Evolutionary conservation across 192 early-diverging fungal genomes (phyloP).

Genomic region (Podila horticola): DNA sequence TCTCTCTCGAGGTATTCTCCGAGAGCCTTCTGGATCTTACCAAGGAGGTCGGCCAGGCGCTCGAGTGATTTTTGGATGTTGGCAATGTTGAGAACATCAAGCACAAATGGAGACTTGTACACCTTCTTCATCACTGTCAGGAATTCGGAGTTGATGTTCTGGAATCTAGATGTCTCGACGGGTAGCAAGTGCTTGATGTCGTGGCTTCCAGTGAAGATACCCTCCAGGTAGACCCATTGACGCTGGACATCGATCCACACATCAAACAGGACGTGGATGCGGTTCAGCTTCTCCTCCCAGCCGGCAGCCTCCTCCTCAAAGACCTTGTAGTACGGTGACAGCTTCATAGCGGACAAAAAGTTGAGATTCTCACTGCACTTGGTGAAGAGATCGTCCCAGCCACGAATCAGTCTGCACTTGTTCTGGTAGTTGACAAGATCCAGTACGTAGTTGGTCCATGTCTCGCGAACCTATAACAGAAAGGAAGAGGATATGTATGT

Average conservation of each 20-base stretch:
- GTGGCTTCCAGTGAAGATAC: constrained; percentile 95
- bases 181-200: constrained; percentile 99
- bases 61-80: constrained; percentile 97
- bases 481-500: neutral
- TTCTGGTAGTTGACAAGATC: constrained; percentile 98
- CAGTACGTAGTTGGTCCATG: constrained; percentile 91
- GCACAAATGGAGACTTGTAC: constrained; percentile 96
- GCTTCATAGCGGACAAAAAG: constrained; percentile 95
- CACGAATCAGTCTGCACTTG: constrained; percentile 95
- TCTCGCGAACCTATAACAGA: constrained; percentile 70
- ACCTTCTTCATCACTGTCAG: constrained; percentile 99
- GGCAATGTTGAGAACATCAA: constrained; percentile 93
- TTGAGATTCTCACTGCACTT: constrained; percentile 96
- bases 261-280: constrained; percentile 96
- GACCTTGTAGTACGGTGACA: constrained; percentile 96
- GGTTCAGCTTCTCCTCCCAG: constrained; percentile 98
- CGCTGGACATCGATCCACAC: constrained; percentile 99
- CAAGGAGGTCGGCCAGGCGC: constrained; percentile 89
- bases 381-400: constrained; percentile 98
- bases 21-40: constrained; percentile 97
- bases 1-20: constrained; percentile 99
- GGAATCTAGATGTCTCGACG: constrained; percentile 95
- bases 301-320: constrained; percentile 96
- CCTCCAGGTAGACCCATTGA: constrained; percentile 99
- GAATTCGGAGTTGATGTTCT: constrained; percentile 98